Base-by-base conservation (phyloP, 306 rosid genomes). In the Parietaria judaica region DNA sequence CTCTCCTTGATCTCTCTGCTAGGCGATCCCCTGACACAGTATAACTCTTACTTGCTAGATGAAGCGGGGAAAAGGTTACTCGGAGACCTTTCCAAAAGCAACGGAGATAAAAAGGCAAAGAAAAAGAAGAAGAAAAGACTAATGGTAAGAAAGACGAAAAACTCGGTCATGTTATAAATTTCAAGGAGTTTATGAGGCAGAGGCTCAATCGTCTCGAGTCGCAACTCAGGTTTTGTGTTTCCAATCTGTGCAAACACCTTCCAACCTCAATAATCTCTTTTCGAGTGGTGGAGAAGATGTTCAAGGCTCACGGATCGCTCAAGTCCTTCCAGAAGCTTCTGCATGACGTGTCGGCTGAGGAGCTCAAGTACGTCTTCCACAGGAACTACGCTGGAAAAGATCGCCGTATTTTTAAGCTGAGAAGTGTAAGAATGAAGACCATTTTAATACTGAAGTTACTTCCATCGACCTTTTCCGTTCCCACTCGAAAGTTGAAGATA, bases 231-330 rank as follows among this genome's bases (percentile, higher is more conserved):
- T 6, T 3, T 44, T 57, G 34, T 58, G 45, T 56, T 38, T 55
- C 36, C 70, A 59, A 51, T 53, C 51, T 80, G 67, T 70, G 7
- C 10, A 80, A 81, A 0, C 85, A 86, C 56, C 11, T 83, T 14
- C 95, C 89, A 36, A 83, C 86, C 35, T 73, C 84, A 50, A 47
- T 70, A 53, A 2, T 70, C 70, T 11, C 81, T 11, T 47, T 64
- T 0, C 60, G 47, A 45, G 69, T 13, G 3, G 73, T 39, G 47
- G 45, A 51, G 56, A 52, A 34, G 13, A 77, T 77, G 64, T 54
- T 63, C 35, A 31, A 5, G 43, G 68, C 75, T 54, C 58, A 46
- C 23, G 61, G 64, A 60, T 49, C 69, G 35, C 81, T 81, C 36
- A 45, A 58, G 14, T 76, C 64, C 14, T 51, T 68, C 3, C 60